A percentile compares a stretch with the other conserved stretches of the same genome.
These are phyloP conservation scores for Epichloe glyceriae DNA, from an alignment of 2,329 filamentous ascomycete species.

Conservation along the genomic window DNA sequence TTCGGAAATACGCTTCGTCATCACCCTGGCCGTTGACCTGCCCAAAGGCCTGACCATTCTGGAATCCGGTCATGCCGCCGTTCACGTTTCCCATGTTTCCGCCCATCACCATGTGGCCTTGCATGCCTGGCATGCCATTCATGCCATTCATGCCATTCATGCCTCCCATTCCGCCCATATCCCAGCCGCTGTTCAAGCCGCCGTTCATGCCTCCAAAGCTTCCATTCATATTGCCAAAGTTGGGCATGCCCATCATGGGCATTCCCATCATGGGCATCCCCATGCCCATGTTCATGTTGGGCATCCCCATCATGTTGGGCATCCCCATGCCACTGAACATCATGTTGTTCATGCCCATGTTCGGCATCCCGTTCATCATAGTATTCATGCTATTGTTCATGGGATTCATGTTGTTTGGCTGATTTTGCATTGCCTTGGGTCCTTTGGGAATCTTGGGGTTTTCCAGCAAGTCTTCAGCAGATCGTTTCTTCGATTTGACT, in stretches of 20 bases:
- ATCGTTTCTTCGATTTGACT: slow-evolving; percentile 57
- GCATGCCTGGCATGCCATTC: slow-evolving; percentile 15
- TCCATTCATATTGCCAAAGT: slow-evolving; percentile 6
- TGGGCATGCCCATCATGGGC: slow-evolving; percentile 15
- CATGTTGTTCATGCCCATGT: slow-evolving; percentile 25
- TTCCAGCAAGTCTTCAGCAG: slow-evolving; percentile 58
- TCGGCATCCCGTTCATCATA: slow-evolving; percentile 30
- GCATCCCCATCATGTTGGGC: slow-evolving; percentile 24
- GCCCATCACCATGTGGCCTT: slow-evolving; percentile 9
- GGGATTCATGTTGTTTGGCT: slow-evolving; percentile 29
- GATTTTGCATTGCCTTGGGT: slow-evolving; percentile 51
- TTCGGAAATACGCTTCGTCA: slow-evolving; percentile 86
- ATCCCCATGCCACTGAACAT: slow-evolving; percentile 14
- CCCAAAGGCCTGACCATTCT: slow-evolving; percentile 26
- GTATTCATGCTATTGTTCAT: slow-evolving; percentile 21
- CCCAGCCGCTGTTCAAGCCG: slow-evolving; percentile 11
- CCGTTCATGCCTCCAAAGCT: slow-evolving; percentile 6
- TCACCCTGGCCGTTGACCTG: slow-evolving; percentile 47
- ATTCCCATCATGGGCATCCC: slow-evolving; percentile 18
- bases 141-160: slow-evolving; percentile 20
- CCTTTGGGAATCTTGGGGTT: slow-evolving; percentile 53
- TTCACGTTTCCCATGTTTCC: slow-evolving; percentile 15
- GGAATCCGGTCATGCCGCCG: slow-evolving; percentile 20
- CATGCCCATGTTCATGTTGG: slow-evolving; percentile 13
- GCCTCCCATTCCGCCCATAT: slow-evolving; percentile 4